A percentile compares a stretch with the other conserved stretches of the same genome.
phyloP scores from a whole-genome alignment of 139 green algal genomes.

The Micractinium sp. region DNA sequence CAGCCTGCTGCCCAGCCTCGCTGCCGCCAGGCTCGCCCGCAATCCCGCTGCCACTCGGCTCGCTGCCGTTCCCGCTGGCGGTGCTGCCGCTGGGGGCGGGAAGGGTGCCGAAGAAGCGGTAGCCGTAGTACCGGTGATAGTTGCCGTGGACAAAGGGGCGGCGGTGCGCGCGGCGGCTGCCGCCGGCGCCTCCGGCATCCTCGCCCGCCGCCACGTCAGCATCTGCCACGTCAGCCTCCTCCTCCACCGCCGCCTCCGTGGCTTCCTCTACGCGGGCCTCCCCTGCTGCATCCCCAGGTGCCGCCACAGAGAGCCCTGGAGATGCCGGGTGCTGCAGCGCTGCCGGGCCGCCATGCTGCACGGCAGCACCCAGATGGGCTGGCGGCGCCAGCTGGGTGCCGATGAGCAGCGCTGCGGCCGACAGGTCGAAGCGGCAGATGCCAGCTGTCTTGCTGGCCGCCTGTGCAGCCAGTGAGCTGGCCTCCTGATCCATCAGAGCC shows the following conservation, averaged over 20 bases:
- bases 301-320: background rate
- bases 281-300: background rate
- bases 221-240: background rate
- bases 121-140: slow-evolving; percentile 90
- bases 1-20: background rate
- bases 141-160: slow-evolving; percentile 75
- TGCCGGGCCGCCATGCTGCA: background rate
- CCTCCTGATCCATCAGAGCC: slow-evolving; percentile 18
- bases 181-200: background rate
- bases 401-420: slow-evolving; percentile 15
- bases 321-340: background rate
- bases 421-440: slow-evolving; percentile 24
- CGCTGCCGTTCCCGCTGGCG: background rate
- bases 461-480: background rate
- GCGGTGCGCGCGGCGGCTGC: slow-evolving; percentile 4
- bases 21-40: background rate
- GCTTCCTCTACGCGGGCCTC: slow-evolving; percentile 2
- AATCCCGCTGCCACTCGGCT: too few species aligned
- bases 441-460: slow-evolving; percentile 1
- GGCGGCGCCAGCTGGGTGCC: background rate
- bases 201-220: background rate
- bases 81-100: background rate
- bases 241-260: background rate
- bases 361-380: background rate
- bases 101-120: slow-evolving; percentile 52